Evolutionary conservation across 2,329 filamentous ascomycete species (phyloP), one percentile per base, ranked within the genome.

Genomic region (Chaetomiaceae sp.): DNA sequence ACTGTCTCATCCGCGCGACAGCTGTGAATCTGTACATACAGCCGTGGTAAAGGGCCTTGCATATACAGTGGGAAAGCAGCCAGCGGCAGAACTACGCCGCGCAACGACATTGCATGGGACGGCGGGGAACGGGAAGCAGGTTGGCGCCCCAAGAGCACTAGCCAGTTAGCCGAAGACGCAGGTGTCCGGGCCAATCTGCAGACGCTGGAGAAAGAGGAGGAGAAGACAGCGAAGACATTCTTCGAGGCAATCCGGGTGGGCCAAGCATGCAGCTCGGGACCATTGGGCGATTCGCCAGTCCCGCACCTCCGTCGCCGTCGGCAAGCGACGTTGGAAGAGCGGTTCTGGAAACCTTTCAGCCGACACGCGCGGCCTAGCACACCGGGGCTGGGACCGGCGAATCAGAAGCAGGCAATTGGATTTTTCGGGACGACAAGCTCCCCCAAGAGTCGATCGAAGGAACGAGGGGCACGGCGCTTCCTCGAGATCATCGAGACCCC

Each of bases 21-120:
- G n/a, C n/a, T n/a, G n/a, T n/a, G n/a, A n/a, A n/a, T 19, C 7
- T 15, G 37, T 22, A 42, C 40, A 27, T 33, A 15, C 20, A 26
- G 15, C 9, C 14, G 17, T 30, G 6, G 20, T 33, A 42, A 9
- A 9, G 43, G 44, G 43, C 60, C 60, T 58, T 64, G 61, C 29
- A 32, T 32, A n/a, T 32, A 14, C n/a, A 14, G 12, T n/a, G 15
- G 36, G 41, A 39, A 58, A 50, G 60, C 54, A 60, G 51, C 57
- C 38, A 51, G 49, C 51, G 51, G 45, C 46, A 54, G 55, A 59
- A 54, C 59, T 56, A 61, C 61, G 55, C 56, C 60, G 58, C 60
- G 58, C 58, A 60, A 59, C 58, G 61, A 60, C 62, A 48, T 51
- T 50, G 48, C 48, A 55, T 51, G 47, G 50, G 48, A 47, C 40